Percentiles rank a stretch among this genome's conserved stretches.
Evolutionary conservation across 805 yeast genomes (phyloP).

Genomic region (Wickerhamiella parazyma): DNA sequence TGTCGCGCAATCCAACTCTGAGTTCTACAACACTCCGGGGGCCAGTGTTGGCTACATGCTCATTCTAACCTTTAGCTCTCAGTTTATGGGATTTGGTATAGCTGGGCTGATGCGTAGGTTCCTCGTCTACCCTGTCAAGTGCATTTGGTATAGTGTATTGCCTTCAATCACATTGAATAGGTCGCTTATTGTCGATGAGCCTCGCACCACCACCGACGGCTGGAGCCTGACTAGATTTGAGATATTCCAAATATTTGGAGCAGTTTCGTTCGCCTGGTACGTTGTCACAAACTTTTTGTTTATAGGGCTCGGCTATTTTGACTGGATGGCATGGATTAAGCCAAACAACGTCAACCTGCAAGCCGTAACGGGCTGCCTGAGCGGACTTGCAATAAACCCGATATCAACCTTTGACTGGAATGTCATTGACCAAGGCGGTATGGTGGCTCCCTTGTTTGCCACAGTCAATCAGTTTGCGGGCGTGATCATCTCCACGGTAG

Average conservation of each 20-base stretch:
- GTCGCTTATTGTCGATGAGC: slow-evolving; percentile 32
- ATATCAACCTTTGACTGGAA: slow-evolving; percentile 40
- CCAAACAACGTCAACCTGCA: slow-evolving; percentile 39
- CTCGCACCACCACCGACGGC: slow-evolving; percentile 38
- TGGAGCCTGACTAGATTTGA: slow-evolving; percentile 43
- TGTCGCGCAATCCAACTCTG: slow-evolving; percentile 23
- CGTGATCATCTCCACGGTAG: slow-evolving; percentile 24
- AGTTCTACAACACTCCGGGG: slow-evolving; percentile 17
- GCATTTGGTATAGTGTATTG: slow-evolving; percentile 42
- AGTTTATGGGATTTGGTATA: slow-evolving; percentile 52
- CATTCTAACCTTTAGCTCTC: slow-evolving; percentile 39
- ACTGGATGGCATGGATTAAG: slow-evolving; percentile 47
- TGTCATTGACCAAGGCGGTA: slow-evolving; percentile 20
- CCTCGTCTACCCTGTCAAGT: slow-evolving; percentile 36
- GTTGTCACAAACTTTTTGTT: slow-evolving; percentile 59
- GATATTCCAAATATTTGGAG: slow-evolving; percentile 34
- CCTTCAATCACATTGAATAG: slow-evolving; percentile 38
- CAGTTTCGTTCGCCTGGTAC: slow-evolving; percentile 39
- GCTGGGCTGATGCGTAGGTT: slow-evolving; percentile 52
- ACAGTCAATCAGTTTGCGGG: slow-evolving; percentile 27
- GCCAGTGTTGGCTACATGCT: slow-evolving; percentile 38
- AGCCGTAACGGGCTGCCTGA: slow-evolving; percentile 33
- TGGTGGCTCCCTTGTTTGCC: slow-evolving; percentile 35
- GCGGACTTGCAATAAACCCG: slow-evolving; percentile 43
- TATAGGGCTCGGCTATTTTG: slow-evolving; percentile 46